Evolutionary conservation across 768 basidiomycete species (phyloP).

Genomic region (Termitomyces sp.): DNA sequence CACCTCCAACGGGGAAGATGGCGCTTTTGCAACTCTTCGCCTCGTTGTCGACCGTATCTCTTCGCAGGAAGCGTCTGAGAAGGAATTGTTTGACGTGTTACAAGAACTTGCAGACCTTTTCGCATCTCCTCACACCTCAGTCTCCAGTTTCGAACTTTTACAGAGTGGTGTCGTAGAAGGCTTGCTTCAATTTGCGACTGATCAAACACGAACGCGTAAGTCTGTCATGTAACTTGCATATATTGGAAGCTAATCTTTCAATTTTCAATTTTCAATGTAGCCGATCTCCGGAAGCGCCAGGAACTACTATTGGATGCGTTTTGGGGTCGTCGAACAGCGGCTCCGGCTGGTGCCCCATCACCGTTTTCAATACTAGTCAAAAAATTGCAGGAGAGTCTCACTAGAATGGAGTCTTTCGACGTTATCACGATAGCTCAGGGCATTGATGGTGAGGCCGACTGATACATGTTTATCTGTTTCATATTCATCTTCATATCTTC

Average conservation of each 20-base stretch:
- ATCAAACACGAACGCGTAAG: constrained; percentile 54
- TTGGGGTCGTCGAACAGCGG: constrained; percentile 47
- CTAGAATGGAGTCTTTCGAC: constrained; percentile 93
- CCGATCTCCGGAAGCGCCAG: constrained; percentile 61
- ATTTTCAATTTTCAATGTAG: too few relatives aligned
- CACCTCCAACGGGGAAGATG: constrained; percentile 54
- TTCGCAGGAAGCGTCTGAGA: constrained; percentile 52
- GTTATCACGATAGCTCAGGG: constrained; percentile 86
- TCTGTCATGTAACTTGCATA: not conserved
- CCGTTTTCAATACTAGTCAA: constrained; percentile 82
- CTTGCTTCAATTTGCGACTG: constrained; percentile 77
- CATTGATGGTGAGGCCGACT: constrained; percentile 59
- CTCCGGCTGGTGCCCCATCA: constrained; percentile 41
- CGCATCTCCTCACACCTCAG: constrained; percentile 65
- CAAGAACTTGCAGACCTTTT: constrained; percentile 81
- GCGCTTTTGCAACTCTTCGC: constrained; percentile 60
- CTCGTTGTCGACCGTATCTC: constrained; percentile 65
- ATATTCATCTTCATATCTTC: not conserved
- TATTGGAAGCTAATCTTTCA: constrained; percentile 3
- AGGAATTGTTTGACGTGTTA: constrained; percentile 57
- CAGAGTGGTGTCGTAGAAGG: constrained; percentile 93
- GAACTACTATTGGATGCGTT: constrained; percentile 82
- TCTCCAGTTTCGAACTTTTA: constrained; percentile 94
- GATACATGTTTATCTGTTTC: constrained; percentile 1
- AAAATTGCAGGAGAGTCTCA: constrained; percentile 93